These are phyloP conservation scores for Carex littledalei DNA, from an alignment of 176 grass and related monocot species.

Conservation along the genomic window DNA sequence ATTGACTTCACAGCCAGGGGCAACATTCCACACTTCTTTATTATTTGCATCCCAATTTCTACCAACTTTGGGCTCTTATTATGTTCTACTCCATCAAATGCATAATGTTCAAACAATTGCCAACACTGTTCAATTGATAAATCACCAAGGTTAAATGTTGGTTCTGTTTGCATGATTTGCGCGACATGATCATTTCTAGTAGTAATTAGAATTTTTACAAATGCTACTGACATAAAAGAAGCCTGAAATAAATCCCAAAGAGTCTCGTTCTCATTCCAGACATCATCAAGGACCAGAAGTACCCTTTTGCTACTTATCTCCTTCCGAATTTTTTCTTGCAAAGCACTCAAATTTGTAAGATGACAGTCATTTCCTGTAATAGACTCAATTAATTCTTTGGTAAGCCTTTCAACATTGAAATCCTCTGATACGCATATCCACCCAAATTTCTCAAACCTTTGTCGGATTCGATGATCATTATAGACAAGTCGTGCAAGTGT, in stretches of 20 bases:
- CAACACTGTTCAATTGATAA: slow-evolving; percentile 27
- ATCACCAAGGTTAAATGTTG: neutral
- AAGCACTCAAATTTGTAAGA: slow-evolving; percentile 25
- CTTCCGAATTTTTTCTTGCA: slow-evolving; percentile 18
- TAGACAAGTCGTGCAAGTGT: slow-evolving; percentile 34
- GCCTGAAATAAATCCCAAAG: slow-evolving; percentile 23
- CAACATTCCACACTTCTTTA: no score
- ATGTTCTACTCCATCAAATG: slow-evolving; percentile 9
- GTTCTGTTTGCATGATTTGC: neutral
- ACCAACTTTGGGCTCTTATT: no score
- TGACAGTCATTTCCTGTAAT: neutral
- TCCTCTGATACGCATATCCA: slow-evolving; percentile 9
- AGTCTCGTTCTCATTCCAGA: slow-evolving; percentile 21
- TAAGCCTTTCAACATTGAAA: slow-evolving; percentile 6
- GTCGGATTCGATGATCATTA: slow-evolving; percentile 10
- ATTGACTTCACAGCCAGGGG: no score
- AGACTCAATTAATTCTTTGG: neutral
- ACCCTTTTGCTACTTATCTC: neutral
- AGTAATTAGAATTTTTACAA: slow-evolving; percentile 24
- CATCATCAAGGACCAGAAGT: slow-evolving; percentile 17
- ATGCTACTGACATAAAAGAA: neutral
- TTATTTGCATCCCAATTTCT: no score
- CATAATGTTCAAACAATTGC: slow-evolving; percentile 26
- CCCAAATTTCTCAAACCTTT: slow-evolving; percentile 2
- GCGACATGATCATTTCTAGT: slow-evolving; percentile 23